Evolutionary conservation across 1,284 basidiomycete species (phyloP), one percentile per base, ranked within the genome.

Genomic region (Porogramme epimiltina): DNA sequence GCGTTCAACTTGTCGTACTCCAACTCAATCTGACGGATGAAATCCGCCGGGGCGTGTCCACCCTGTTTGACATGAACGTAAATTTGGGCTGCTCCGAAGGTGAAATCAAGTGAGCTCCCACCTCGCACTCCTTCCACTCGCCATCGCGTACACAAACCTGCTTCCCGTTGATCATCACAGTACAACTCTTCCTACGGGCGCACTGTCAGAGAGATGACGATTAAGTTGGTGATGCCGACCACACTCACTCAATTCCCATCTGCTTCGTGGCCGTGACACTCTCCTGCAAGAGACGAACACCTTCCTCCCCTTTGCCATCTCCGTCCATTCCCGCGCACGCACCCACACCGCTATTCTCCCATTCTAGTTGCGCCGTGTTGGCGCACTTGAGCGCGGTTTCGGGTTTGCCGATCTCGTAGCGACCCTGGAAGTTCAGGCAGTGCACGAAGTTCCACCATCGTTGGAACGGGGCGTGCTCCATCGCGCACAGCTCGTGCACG

Each of bases 71-170:
- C 34, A 19, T 18, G 31, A 25, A 8, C 22, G 37, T 25, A 28
- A 26, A 13, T 33, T 54, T 52, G 52, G n/a, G 19, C 39, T 18
- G 13, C 6, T 25, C 22, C 33, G 40, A 24, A 10, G n/a, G 24
- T 19, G n/a, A 26, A 31, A 33, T 39, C 40, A 49, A n/a, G 55
- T 54, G 50, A 54, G 47, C 45, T 42, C 87, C 70, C 66, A 92
- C 92, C 73, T 93, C 87, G 69, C 92, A 95, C 33, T 86, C 76
- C 63, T 87, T 86, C 92, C 92, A 95, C 45, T 76, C 79, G 20
- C 75, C 81, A 57, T 91, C 91, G 63, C 88, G 89, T 31, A 93
- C 74, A 65, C 93, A 95, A 18, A 89, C 82, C 47, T 81, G 71
- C 58, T 74, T 75, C 10, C 76, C 78, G 59, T 81, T 87, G 64